A percentile compares a stretch with the other conserved stretches of the same genome.
Conservation (phyloP, 2,329 filamentous ascomycete genomes). For the Sporothrix schenckii region DNA sequence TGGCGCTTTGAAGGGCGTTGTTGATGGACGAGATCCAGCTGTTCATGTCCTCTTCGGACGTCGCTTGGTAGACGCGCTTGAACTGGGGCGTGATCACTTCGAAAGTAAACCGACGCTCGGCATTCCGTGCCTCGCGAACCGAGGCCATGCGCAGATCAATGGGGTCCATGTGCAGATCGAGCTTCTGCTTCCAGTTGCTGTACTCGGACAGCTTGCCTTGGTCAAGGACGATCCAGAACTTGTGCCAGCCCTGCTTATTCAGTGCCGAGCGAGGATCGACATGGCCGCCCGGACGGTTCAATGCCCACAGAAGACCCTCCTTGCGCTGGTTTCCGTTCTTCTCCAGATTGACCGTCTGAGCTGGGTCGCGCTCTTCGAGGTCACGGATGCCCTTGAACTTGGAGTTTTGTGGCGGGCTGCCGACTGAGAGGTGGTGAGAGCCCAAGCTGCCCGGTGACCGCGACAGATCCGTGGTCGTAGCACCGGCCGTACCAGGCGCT, state of each 20-base stretch:
- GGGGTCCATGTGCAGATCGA: constrained; percentile 96
- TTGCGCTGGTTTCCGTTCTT: constrained; percentile 73
- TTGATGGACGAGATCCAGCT: constrained; percentile 97
- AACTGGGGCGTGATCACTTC: constrained; percentile 97
- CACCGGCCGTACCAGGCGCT: constrained; percentile 48
- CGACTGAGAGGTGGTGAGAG: constrained; percentile 50
- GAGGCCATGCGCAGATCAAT: constrained; percentile 97
- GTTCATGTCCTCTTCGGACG: constrained; percentile 96
- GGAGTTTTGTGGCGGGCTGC: constrained; percentile 56
- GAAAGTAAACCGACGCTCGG: constrained; percentile 94
- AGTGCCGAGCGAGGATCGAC: constrained; percentile 85
- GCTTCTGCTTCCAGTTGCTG: constrained; percentile 97
- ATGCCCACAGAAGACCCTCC: constrained; percentile 91
- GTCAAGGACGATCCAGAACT: constrained; percentile 99
- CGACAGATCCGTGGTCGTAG: constrained; percentile 51
- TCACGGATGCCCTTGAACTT: constrained; percentile 93
- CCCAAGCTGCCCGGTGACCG: constrained; percentile 61
- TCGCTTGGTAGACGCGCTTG: constrained; percentile 95
- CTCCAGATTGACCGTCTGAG: constrained; percentile 56
- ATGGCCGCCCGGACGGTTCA: constrained; percentile 90
- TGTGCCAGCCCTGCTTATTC: constrained; percentile 98
- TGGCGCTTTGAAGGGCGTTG: constrained; percentile 92
- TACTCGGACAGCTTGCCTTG: constrained; percentile 97
- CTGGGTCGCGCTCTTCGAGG: constrained; percentile 78
- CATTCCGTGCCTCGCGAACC: constrained; percentile 91